Evolutionary conservation across 1,284 basidiomycete species (phyloP), one percentile per base, ranked within the genome.

Genomic region (Papiliotrema nemorosa): DNA sequence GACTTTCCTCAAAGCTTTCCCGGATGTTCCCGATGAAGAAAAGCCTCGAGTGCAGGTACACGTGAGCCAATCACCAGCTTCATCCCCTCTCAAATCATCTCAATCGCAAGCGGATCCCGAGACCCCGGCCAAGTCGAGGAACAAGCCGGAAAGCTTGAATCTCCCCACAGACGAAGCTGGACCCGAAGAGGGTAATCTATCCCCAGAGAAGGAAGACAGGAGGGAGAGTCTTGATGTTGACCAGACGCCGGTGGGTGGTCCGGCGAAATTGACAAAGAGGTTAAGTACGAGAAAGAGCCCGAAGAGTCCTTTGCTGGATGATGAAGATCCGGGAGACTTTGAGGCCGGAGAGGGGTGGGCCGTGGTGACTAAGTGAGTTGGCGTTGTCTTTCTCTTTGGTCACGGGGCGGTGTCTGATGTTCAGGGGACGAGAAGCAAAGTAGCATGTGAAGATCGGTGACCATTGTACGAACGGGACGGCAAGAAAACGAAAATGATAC

Each of bases 291-390:
- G 62, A 22, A 47, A 45, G 24, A 58, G 53, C 21, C 67, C 67
- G 2, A 67, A 65, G 46, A 64, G 62, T 26, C 71, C 71, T 2
- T 52, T 66, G 39, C 50, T 73, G 44, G 67, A 69, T 37, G 71
- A 73, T 55, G 71, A 73, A 49, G 69, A 72, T 54, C 69, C 71
- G 3, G 69, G 69, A 27, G 69, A 73, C 50, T 73, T 70, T 47
- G 66, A 69, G 50, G 59, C 62, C 4, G 69, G 70, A 53, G 68
- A 68, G 48, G 71, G 68, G 1, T 73, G 69, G 69, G 71, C 67
- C 12, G 63, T 67, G 5, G 68, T 72, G n/a, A 69, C 63, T 26
- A 63, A 67, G 62, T 70, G 60, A 62, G 66, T 62, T 6, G 29
- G 18, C n/a, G n/a, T n/a, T n/a, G n/a, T n/a, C n/a, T n/a, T n/a